Percentiles rank a stretch among this genome's conserved stretches.
Conservation (phyloP, 1,284 basidiomycete species). For the Mycosarcoma mackinlayi region DNA sequence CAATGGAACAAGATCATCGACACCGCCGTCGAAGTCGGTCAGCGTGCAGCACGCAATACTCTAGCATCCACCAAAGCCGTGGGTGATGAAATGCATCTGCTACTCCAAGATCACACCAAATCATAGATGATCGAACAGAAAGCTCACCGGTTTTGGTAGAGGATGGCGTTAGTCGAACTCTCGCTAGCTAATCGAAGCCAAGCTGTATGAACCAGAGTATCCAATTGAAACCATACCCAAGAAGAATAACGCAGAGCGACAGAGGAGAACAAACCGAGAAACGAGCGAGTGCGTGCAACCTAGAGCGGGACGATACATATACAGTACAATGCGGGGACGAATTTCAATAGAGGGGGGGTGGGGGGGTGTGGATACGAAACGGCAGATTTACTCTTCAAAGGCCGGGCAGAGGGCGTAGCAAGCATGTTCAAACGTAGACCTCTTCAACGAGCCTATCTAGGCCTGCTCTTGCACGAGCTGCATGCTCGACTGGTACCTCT, state of each 20-base stretch:
- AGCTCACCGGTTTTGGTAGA: too few species aligned
- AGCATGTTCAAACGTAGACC: conserved; percentile 31
- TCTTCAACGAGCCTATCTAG: conserved; percentile 42
- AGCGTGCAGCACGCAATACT: conserved; percentile 38
- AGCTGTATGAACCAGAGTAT: conserved; percentile 1
- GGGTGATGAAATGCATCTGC: conserved; percentile 29
- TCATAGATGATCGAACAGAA: too few species aligned
- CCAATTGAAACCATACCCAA: conserved; percentile 6
- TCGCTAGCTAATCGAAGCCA: too few species aligned
- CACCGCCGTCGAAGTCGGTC: conserved; percentile 27
- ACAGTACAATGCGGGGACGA: not conserved
- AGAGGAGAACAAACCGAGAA: not conserved
- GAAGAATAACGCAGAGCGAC: not conserved
- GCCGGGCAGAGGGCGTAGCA: too few species aligned
- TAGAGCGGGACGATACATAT: not conserved
- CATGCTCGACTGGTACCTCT: conserved; percentile 60
- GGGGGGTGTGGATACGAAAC: conserved; percentile 6
- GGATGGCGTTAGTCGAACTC: too few species aligned
- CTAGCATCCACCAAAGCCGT: conserved; percentile 32
- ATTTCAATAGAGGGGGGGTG: too few species aligned
- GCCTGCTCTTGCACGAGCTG: conserved; percentile 52
- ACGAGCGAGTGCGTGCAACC: conserved; percentile 1
- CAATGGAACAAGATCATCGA: conserved; percentile 11
- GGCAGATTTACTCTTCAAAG: too few species aligned
- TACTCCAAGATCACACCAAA: conserved; percentile 3